Percentiles rank a stretch among this genome's conserved stretches.
phyloP scores from a whole-genome alignment of 257 asterid genomes.

The Jacaranda copaia region DNA sequence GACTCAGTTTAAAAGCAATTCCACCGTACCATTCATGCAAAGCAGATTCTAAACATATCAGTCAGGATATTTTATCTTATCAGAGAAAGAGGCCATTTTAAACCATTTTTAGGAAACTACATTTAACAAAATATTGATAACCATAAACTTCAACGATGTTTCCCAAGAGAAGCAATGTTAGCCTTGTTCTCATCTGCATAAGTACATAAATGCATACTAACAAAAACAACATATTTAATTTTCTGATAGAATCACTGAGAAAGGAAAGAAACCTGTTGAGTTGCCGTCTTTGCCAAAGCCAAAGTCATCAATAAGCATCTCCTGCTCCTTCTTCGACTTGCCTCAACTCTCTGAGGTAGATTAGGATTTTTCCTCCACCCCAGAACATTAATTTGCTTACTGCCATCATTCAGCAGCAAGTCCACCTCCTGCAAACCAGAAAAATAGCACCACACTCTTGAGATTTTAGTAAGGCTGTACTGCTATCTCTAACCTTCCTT shows the following conservation, averaged over 20 bases:
- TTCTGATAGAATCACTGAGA: constrained; percentile 35
- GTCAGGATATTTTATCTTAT: constrained; percentile 20
- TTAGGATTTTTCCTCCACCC: constrained; percentile 84
- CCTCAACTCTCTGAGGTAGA: constrained; percentile 91
- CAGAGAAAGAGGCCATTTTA: constrained; percentile 12
- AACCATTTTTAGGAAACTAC: constrained; percentile 28
- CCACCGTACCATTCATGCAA: constrained; percentile 12
- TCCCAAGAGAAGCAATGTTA: constrained; percentile 24
- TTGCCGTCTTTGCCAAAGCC: constrained; percentile 82
- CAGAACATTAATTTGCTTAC: constrained; percentile 92
- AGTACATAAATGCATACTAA: constrained; percentile 31
- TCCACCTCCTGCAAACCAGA: constrained; percentile 87
- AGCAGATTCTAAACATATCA: constrained; percentile 25
- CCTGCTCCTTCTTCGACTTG: constrained; percentile 97
- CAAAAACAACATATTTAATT: constrained; percentile 26
- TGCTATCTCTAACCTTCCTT: not conserved
- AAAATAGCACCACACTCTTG: constrained; percentile 29
- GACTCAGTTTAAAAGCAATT: constrained; percentile 27
- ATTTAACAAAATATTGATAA: constrained; percentile 10
- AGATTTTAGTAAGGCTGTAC: constrained; percentile 19
- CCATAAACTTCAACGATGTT: constrained; percentile 5
- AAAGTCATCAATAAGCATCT: constrained; percentile 95
- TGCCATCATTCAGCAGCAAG: constrained; percentile 96
- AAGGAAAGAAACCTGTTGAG: constrained; percentile 76
- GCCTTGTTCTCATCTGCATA: constrained; percentile 30